Conservation (phyloP, 2,329 filamentous ascomycete genomes). For the Xylaria sp. region DNA sequence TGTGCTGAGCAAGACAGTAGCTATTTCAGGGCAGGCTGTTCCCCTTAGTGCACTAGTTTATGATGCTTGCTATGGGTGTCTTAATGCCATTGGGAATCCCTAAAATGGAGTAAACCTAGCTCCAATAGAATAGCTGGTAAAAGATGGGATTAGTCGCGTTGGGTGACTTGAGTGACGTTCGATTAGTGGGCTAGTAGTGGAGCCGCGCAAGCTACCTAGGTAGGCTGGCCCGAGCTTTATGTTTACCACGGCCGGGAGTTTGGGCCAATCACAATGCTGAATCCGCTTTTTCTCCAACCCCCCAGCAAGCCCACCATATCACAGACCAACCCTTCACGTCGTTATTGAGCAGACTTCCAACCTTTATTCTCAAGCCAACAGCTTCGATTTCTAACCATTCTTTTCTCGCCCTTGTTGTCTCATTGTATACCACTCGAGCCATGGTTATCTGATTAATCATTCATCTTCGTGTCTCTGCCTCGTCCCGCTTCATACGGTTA, state of each 20-base stretch:
- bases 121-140: no score
- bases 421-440: slow-evolving; percentile 24
- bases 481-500: slow-evolving; percentile 1
- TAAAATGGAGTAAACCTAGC: no score
- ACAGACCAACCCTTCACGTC: slow-evolving; percentile 32
- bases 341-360: slow-evolving; percentile 13
- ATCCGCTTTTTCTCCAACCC: slow-evolving; percentile 35
- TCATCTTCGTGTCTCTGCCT: slow-evolving; percentile 7
- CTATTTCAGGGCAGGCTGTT: no score
- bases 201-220: background rate
- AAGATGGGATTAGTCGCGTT: no score
- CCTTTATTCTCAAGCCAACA: slow-evolving; percentile 20
- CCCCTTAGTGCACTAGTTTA: no score
- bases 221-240: slow-evolving; percentile 48
- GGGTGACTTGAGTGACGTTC: background rate
- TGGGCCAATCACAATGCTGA: slow-evolving; percentile 39
- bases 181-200: background rate
- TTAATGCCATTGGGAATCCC: no score
- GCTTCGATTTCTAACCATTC: slow-evolving; percentile 22
- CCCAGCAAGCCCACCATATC: slow-evolving; percentile 30
- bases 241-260: slow-evolving; percentile 43
- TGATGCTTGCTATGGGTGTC: no score
- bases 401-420: slow-evolving; percentile 20
- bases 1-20: background rate
- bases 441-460: slow-evolving; percentile 42